phyloP scores from a whole-genome alignment of 352 stramenopile genomes.

The Lagenidium giganteum region DNA sequence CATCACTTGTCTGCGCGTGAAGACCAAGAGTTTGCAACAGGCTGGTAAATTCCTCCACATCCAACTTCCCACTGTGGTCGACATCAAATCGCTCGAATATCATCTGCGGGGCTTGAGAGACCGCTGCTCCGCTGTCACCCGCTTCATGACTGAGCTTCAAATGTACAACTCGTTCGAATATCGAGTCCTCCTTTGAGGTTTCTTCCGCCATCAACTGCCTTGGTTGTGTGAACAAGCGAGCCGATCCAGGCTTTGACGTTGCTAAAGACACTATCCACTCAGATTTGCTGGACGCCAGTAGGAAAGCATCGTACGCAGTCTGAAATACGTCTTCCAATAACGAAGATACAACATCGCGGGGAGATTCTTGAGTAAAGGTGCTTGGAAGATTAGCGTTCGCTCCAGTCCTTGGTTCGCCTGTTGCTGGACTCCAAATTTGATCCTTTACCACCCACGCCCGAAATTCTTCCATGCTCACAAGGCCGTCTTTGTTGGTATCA shows the following conservation, averaged over 20 bases:
- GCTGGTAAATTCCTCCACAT: slow-evolving; percentile 41
- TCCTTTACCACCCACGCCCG: slow-evolving; percentile 59
- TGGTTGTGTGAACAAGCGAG: too few species aligned
- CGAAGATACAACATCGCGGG: neutral
- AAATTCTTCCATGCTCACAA: slow-evolving; percentile 67
- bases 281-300: too few species aligned
- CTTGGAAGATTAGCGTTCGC: neutral
- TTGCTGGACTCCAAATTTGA: slow-evolving; percentile 40
- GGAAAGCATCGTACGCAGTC: slow-evolving; percentile 1
- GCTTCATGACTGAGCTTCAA: slow-evolving; percentile 19
- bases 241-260: too few species aligned
- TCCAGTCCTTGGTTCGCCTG: slow-evolving; percentile 22
- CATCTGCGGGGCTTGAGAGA: too few species aligned
- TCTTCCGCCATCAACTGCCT: too few species aligned
- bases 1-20: slow-evolving; percentile 27
- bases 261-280: too few species aligned
- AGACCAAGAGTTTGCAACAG: slow-evolving; percentile 40
- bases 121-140: slow-evolving; percentile 13
- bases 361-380: neutral
- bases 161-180: slow-evolving; percentile 45
- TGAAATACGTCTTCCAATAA: slow-evolving; percentile 4
- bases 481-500: slow-evolving; percentile 59
- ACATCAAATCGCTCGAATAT: slow-evolving; percentile 52
- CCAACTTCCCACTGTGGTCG: slow-evolving; percentile 51
- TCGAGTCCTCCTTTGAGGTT: slow-evolving; percentile 12